Conservation (phyloP, 805 yeast species). For the Candida namnaoensis region DNA sequence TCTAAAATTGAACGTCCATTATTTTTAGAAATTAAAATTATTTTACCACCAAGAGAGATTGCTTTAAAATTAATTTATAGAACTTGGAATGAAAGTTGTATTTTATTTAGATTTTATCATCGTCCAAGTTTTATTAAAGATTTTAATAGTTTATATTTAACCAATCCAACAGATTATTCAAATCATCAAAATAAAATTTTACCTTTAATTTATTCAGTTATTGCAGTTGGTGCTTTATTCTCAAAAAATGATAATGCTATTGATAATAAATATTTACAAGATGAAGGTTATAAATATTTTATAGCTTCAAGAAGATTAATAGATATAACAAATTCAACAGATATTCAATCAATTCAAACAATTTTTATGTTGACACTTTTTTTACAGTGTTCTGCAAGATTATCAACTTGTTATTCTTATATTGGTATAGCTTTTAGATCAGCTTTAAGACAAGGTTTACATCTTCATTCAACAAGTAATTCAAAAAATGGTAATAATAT, state of each 20-base stretch:
- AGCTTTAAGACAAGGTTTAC: slow-evolving; percentile 80
- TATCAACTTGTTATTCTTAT: slow-evolving; percentile 85
- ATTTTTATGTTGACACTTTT: slow-evolving; percentile 81
- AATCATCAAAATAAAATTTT: slow-evolving; percentile 72
- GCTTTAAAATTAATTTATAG: slow-evolving; percentile 67
- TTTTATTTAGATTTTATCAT: slow-evolving; percentile 79
- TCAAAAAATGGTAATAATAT: slow-evolving; percentile 30
- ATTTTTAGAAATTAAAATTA: slow-evolving; percentile 37
- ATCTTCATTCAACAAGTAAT: slow-evolving; percentile 29
- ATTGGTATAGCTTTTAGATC: slow-evolving; percentile 85
- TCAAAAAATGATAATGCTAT: slow-evolving; percentile 27
- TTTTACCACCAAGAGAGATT: slow-evolving; percentile 68
- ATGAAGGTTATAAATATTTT: slow-evolving; percentile 77
- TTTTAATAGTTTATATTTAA: slow-evolving; percentile 65
- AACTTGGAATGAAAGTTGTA: slow-evolving; percentile 83
- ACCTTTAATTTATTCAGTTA: slow-evolving; percentile 74
- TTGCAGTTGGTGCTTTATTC: slow-evolving; percentile 83
- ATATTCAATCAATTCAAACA: slow-evolving; percentile 76
- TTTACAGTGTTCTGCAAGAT: slow-evolving; percentile 81
- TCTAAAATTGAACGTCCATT: slow-evolving; percentile 17
- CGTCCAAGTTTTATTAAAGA: slow-evolving; percentile 74
- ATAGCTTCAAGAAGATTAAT: slow-evolving; percentile 78
- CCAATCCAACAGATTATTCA: slow-evolving; percentile 70
- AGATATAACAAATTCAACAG: slow-evolving; percentile 82
- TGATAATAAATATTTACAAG: slow-evolving; percentile 26